These are phyloP conservation scores for Physcia stellaris DNA, from an alignment of 495 filamentous ascomycete genomes.

Conservation along the genomic window DNA sequence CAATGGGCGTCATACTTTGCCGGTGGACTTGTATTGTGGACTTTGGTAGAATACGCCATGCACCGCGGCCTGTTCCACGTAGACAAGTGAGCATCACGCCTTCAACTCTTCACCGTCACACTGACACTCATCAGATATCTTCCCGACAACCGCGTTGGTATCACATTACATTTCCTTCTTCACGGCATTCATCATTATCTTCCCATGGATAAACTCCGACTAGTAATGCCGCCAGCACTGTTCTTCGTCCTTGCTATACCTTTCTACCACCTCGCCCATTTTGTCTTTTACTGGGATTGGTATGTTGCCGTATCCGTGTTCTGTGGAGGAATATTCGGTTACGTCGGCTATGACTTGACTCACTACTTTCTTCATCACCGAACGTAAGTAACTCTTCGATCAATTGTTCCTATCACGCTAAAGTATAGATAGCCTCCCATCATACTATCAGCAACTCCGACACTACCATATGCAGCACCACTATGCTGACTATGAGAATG, in stretches of 20 bases:
- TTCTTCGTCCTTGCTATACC: constrained; percentile 75
- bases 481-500: constrained; percentile 90
- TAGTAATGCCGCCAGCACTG: constrained; percentile 93
- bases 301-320: constrained; percentile 59
- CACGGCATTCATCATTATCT: constrained; percentile 98
- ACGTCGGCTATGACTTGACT: constrained; percentile 90
- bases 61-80: constrained; percentile 93
- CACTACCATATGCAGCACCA: constrained; percentile 96
- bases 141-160: constrained; percentile 78
- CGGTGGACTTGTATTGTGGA: constrained; percentile 66
- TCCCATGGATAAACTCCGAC: constrained; percentile 91
- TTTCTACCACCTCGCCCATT: constrained; percentile 87
- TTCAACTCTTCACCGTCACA: not conserved
- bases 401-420: not conserved
- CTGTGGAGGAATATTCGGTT: constrained; percentile 89
- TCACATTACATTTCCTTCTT: constrained; percentile 85
- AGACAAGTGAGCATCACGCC: constrained; percentile 50
- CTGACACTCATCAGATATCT: constrained; percentile 43
- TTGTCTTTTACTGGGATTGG: constrained; percentile 78
- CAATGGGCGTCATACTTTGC: constrained; percentile 42
- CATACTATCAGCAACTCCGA: constrained; percentile 80
- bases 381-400: constrained; percentile 42
- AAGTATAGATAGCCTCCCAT: constrained; percentile 48
- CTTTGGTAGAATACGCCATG: constrained; percentile 76
- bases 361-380: constrained; percentile 99